Evolutionary conservation across 129 eudicot genomes (phyloP), one percentile per base, ranked within the genome.

Genomic region (Erigeron canadensis): DNA sequence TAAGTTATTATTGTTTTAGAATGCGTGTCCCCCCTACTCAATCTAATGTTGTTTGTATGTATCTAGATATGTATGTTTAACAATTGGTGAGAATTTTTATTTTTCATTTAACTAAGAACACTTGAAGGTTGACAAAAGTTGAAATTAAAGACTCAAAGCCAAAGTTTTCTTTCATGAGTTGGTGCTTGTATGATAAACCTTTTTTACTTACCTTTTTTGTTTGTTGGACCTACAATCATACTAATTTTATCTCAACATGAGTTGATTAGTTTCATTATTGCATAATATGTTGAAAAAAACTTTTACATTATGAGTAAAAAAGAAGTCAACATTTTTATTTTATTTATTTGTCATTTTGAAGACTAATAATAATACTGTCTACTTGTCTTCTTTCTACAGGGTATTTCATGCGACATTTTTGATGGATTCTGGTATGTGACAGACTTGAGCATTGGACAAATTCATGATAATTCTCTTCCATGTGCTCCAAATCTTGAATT

Each of bases 351-450:
- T 73, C 50, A 68, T 17, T 75, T 48, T 43, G 39, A 51, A 41
- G 67, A 50, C 70, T 40, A 63, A 63, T 17, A 63, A 63, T 17
- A 6, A 17, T 51, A 22, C 11, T 62, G 40, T 45, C 13, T 17
- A 10, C 62, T 73, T 73, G 45, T 60, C 47, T 68, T 60, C 40
- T 34, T 75, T 57, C 37, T 53, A 65, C 90, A 91, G 97, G 97
- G 97, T 56, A 88, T 91, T 71, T 78, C 92, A 51, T 91, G 97
- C 86, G 97, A 91, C 72, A 42, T 91, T 53, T 84, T 69, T 73
- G 82, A 88, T 84, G 95, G 89, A 58, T 81, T 86, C 9, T 91
- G 97, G 97, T 88, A 88, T 73, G 96, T 88, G 4, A 91, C 92
- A 48, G 86, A 76, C n/a, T 73, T 91, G 16, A 82, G 56, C 63